A percentile compares a stretch with the other conserved stretches of the same genome.
Evolutionary conservation across 1,284 basidiomycete species (phyloP).

Genomic region (Cryptococcus sp.): DNA sequence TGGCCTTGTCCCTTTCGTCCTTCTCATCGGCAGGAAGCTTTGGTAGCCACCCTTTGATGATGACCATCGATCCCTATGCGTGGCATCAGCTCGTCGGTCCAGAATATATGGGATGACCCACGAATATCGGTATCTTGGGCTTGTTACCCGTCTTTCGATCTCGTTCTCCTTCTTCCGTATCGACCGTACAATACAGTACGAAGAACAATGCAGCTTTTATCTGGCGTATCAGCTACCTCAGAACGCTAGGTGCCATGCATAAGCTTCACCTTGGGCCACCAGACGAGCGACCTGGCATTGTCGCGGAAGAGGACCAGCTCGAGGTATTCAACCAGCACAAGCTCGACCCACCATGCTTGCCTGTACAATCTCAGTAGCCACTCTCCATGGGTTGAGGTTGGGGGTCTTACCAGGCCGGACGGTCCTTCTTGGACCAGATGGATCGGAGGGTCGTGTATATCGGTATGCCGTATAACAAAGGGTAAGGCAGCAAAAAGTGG

Average conservation of each 20-base stretch:
- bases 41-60: not conserved
- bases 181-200: constrained; percentile 16
- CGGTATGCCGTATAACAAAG: constrained; percentile 22
- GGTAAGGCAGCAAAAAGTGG: constrained; percentile 22
- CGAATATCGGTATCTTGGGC: not conserved
- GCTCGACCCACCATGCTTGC: constrained; percentile 25
- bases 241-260: not conserved
- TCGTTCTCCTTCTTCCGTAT: constrained; percentile 6
- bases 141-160: constrained; percentile 7
- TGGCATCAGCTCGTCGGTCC: not conserved
- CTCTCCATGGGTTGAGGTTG: no score
- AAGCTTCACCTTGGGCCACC: constrained; percentile 26
- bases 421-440: constrained; percentile 13
- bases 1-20: not conserved
- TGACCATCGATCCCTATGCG: not conserved
- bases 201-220: constrained; percentile 24
- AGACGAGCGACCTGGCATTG: constrained; percentile 14
- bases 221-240: constrained; percentile 6
- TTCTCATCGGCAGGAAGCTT: not conserved
- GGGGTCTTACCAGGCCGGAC: constrained; percentile 22
- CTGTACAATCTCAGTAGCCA: constrained; percentile 13
- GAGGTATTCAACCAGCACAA: constrained; percentile 26
- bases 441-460: constrained; percentile 15
- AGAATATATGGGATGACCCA: not conserved
- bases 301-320: constrained; percentile 27